Evolutionary conservation across 768 basidiomycete genomes (phyloP).

Genomic region (Xerocomellus chrysenteron): DNA sequence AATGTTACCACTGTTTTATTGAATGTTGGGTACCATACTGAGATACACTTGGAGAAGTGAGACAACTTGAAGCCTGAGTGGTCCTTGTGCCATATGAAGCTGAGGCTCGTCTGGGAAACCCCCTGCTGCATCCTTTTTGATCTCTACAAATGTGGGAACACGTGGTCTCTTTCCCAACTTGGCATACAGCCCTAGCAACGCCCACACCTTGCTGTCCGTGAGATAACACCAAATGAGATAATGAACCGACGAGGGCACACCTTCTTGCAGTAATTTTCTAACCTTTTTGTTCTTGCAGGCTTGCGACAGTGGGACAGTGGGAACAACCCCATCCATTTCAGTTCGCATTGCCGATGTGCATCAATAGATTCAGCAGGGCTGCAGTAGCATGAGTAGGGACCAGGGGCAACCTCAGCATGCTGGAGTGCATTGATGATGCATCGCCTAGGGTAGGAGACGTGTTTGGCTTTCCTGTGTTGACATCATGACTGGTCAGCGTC

Average conservation of each 20-base stretch:
- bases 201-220: slow-evolving; percentile 71
- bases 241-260: slow-evolving; percentile 79
- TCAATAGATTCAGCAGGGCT: slow-evolving; percentile 32
- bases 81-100: slow-evolving; percentile 53
- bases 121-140: slow-evolving; percentile 56
- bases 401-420: slow-evolving; percentile 27
- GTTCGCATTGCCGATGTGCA: slow-evolving; percentile 74
- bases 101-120: slow-evolving; percentile 61
- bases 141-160: slow-evolving; percentile 48
- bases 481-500: slow-evolving; percentile 32
- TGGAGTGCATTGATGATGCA: slow-evolving; percentile 42
- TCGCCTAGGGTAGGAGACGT: slow-evolving; percentile 35
- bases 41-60: slow-evolving; percentile 71
- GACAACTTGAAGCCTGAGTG: slow-evolving; percentile 36
- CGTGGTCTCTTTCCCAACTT: slow-evolving; percentile 55
- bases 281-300: slow-evolving; percentile 80
- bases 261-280: slow-evolving; percentile 68
- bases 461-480: slow-evolving; percentile 7
- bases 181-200: slow-evolving; percentile 65
- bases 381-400: neutral
- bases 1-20: slow-evolving; percentile 58
- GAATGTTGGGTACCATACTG: slow-evolving; percentile 82
- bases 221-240: slow-evolving; percentile 84
- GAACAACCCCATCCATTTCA: slow-evolving; percentile 71
- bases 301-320: slow-evolving; percentile 54